Base-by-base conservation (phyloP, 768 basidiomycete genomes). In the Rhodotorula babjevae region DNA sequence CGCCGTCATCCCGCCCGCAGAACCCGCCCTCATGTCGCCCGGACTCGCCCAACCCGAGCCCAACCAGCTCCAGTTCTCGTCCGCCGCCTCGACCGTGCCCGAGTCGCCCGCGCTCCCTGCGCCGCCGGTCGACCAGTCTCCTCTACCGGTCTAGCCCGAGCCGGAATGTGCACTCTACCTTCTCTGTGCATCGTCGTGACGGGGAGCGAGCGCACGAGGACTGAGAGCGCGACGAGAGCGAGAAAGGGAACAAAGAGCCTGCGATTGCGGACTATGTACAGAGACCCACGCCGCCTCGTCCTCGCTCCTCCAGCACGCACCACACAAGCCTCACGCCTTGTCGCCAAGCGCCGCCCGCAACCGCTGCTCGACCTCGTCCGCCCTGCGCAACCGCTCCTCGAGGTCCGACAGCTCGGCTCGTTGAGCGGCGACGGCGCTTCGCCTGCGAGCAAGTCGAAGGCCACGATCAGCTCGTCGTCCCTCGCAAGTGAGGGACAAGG, bases 341-440 rank as follows among this genome's bases (percentile, higher is more conserved):
- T 52, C 59, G 19, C 66, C 66, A 3, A 67, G n/a, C 58, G 29
- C 36, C 21, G 58, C 66, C 16, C 59, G 25, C 66, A 67, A 31
- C 21, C 2, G 8, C n/a, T 50, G 42, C 50, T 67, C 66, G 9
- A 61, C 59, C 50, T 67, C 47, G 40, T 50, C 66, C n/a, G 66
- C 66, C 40, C 33, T 1, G 3, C 23, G 3, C 19, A 67, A 12
- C 47, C 36, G 36, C n/a, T 19, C 66, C 2, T 50, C 59, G 27
- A 67, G 27, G 36, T 67, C 66, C 40, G n/a, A 50, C 40, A 67
- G 12, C 49, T 67, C 66, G 1, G n/a, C 29, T 25, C 29, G 66
- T 21, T 60, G 66, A 16, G 44, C 59, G 33, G 60, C 58, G 49
- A 67, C 49, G n/a, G 50, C 50, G 47, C 49, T 49, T 12, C 44